A percentile compares a stretch with the other conserved stretches of the same genome.
phyloP scores from a whole-genome alignment of 176 grass and related monocot species.

The Chrysopogon serrulatus region DNA sequence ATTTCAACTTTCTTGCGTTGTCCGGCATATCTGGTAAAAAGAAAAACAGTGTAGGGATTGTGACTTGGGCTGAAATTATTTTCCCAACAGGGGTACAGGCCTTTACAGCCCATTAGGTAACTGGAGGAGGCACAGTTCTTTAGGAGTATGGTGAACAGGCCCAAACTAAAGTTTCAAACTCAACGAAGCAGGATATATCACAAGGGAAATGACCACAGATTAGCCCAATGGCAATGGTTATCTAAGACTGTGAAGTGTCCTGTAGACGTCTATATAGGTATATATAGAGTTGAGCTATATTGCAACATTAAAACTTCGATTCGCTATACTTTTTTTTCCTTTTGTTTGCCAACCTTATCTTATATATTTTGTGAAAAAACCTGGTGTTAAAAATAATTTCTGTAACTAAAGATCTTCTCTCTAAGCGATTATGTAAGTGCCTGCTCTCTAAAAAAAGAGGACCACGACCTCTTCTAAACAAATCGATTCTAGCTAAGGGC shows the following conservation, averaged over 20 bases:
- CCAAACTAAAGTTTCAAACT: not conserved
- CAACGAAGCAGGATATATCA: not conserved
- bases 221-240: not conserved
- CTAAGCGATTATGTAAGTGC: no score
- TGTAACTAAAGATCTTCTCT: no score
- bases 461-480: no score
- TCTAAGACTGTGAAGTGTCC: no score
- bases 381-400: not conserved
- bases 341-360: not conserved
- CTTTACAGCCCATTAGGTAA: not conserved
- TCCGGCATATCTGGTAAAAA: not conserved
- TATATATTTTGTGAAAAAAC: not conserved
- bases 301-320: no score
- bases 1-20: no score
- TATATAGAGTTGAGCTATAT: no score
- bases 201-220: not conserved
- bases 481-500: no score
- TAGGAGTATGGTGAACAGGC: no score
- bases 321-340: no score
- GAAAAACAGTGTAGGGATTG: not conserved
- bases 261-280: no score
- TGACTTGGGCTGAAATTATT: not conserved
- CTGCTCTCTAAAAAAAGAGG: no score
- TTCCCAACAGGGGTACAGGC: not conserved
- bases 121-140: not conserved